Evolutionary conservation across 768 basidiomycete species (phyloP).

Genomic region (Panellus pusillus): DNA sequence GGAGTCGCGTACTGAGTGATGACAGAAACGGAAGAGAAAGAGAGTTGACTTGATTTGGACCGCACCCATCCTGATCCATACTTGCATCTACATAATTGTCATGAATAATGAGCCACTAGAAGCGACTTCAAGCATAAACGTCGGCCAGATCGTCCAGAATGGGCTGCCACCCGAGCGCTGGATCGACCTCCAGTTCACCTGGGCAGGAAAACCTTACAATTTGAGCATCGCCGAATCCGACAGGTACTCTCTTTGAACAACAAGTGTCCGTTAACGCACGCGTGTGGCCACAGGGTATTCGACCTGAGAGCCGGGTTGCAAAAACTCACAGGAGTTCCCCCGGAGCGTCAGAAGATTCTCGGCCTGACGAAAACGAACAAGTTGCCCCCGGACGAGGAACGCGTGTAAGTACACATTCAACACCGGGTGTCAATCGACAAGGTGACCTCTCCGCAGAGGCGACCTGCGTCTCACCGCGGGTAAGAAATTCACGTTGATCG

Average conservation of each 20-base stretch:
- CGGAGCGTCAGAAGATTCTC: constrained; percentile 84
- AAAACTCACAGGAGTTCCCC: constrained; percentile 73
- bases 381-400: constrained; percentile 70
- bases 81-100: too few relatives aligned
- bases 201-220: constrained; percentile 68
- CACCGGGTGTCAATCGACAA: neutral
- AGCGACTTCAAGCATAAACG: too few relatives aligned
- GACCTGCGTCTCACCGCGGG: constrained; percentile 58
- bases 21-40: neutral
- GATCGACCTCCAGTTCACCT: constrained; percentile 67
- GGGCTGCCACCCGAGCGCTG: constrained; percentile 41
- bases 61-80: too few relatives aligned
- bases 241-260: constrained; percentile 42
- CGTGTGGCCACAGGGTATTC: constrained; percentile 56
- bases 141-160: constrained; percentile 8
- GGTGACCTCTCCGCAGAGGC: constrained; percentile 36
- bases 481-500: constrained; percentile 83
- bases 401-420: constrained; percentile 48
- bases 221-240: constrained; percentile 76
- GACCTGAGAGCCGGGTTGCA: constrained; percentile 74
- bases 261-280: constrained; percentile 9
- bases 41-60: neutral
- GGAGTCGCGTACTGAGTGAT: neutral
- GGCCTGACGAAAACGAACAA: constrained; percentile 79
- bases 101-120: too few relatives aligned